phyloP scores from a whole-genome alignment of 108 stramenopile species.

The Pseudonitzschia multiseries region DNA sequence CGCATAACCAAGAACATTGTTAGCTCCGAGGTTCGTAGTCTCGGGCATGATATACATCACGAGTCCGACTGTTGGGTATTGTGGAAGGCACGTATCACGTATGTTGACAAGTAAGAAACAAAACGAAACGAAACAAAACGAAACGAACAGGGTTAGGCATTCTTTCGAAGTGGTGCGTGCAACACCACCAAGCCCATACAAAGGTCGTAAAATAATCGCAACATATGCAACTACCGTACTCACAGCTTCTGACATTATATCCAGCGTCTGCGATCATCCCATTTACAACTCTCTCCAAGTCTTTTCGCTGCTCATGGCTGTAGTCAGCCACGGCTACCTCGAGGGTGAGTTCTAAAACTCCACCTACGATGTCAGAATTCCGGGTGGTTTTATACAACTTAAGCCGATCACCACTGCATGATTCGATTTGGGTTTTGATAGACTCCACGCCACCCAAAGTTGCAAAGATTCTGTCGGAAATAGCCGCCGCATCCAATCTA shows the following conservation, averaged over 20 bases:
- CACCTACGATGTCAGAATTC: neutral
- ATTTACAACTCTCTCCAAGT: constrained; percentile 11
- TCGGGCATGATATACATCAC: constrained; percentile 4
- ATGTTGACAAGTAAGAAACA: neutral
- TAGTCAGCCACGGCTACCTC: neutral
- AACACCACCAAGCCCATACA: no score
- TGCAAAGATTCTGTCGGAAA: constrained; percentile 2
- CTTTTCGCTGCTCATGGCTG: neutral
- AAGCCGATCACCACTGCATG: constrained; percentile 2
- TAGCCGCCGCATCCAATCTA: neutral
- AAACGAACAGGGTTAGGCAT: no score
- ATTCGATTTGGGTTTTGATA: constrained; percentile 9
- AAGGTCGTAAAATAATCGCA: no score
- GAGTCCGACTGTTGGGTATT: constrained; percentile 1
- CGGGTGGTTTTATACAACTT: neutral
- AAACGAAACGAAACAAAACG: neutral
- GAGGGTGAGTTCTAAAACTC: constrained; percentile 4
- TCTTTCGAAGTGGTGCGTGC: no score
- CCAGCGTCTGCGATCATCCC: neutral
- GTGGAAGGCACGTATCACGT: neutral
- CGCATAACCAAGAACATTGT: constrained; percentile 9
- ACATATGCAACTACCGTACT: neutral
- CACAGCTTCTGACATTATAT: neutral
- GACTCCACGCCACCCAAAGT: neutral
- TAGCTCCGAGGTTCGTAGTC: neutral